Evolutionary conservation across 2,329 filamentous ascomycete species (phyloP).

Genomic region (Nothomitra cinnamomea): DNA sequence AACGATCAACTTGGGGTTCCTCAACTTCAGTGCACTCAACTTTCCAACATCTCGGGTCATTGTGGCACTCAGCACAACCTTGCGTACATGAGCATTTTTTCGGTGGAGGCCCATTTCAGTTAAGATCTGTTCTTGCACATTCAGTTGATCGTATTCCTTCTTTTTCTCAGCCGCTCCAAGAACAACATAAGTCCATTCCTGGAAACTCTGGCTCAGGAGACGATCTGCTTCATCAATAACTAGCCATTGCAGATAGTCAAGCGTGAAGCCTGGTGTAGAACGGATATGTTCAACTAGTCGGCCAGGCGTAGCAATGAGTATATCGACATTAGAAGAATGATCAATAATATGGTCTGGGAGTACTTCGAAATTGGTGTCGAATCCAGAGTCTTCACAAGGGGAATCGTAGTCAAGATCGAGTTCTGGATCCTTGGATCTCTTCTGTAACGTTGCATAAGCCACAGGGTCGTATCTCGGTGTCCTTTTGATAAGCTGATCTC

Average conservation of each 20-base stretch:
- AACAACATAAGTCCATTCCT: slow-evolving; percentile 69
- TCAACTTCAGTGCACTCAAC: slow-evolving; percentile 54
- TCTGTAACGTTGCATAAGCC: neutral
- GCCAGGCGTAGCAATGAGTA: slow-evolving; percentile 83
- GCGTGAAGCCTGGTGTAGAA: slow-evolving; percentile 63
- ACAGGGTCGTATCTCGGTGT: slow-evolving; percentile 32
- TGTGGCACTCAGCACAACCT: slow-evolving; percentile 79
- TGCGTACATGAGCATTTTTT: slow-evolving; percentile 38
- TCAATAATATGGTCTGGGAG: slow-evolving; percentile 46
- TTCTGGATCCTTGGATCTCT: neutral
- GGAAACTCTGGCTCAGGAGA: slow-evolving; percentile 77
- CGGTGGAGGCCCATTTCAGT: slow-evolving; percentile 25
- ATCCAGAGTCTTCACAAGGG: slow-evolving; percentile 13
- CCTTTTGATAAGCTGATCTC: slow-evolving; percentile 41
- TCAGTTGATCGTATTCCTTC: slow-evolving; percentile 29
- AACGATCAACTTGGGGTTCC: slow-evolving; percentile 57
- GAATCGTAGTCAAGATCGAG: slow-evolving; percentile 42
- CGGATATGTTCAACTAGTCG: slow-evolving; percentile 81
- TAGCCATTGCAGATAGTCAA: slow-evolving; percentile 70
- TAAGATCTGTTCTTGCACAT: slow-evolving; percentile 35
- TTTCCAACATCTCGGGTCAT: slow-evolving; percentile 78
- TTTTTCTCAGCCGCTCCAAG: slow-evolving; percentile 41
- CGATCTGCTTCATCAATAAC: slow-evolving; percentile 91
- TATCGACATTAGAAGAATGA: slow-evolving; percentile 59
- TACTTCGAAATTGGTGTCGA: slow-evolving; percentile 6